Base-by-base conservation (phyloP, 1,284 basidiomycete species). In the Ustilago lituana region DNA sequence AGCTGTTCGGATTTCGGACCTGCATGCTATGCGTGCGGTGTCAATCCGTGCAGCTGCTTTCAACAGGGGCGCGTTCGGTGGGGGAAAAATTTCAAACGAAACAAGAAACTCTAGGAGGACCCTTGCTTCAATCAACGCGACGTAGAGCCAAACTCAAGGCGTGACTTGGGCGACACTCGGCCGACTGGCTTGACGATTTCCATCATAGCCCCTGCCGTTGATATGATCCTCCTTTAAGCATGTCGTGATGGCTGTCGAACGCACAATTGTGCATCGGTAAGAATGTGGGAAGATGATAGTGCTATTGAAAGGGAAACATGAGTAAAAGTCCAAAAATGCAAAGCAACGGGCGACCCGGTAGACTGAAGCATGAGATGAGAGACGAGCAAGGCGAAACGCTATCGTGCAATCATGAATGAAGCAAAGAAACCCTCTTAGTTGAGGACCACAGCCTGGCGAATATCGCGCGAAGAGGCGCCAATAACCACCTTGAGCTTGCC, bases 381-480 rank as follows among this genome's bases (percentile, higher is more conserved):
- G 7, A 12, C 27, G 27, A 36, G 20, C 23, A 27, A 22, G 24
- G 35, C n/a, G n/a, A n/a, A n/a, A 8, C n/a, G 20, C 24, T 23
- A 32, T 39, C 27, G 14, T 9, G 7, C 17, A n/a, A 19, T 31
- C 12, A 11, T 33, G 14, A 24, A 27, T 41, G 38, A 48, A 49
- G 46, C 33, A 4, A 20, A 55, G 11, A 17, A 15, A 7, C 12
- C 33, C 15, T 6, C 19, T 31, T 33, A 68, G 36, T 63, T 53
- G 36, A 69, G 60, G 19, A 60, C 56, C 14, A 64, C 60, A 11
- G 60, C 48, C 32, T 69, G 50, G 24, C 73, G 66, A 19, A 78
- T 70, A 36, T 77, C 75, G 23, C 75, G 52, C 22, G 68, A 74
- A 17, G 63, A 69, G 1, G 73, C 65, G 37, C 78, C 78, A 26